Base-by-base conservation (phyloP, 176 grass and related monocot species). In the Oryza glumipatula region DNA sequence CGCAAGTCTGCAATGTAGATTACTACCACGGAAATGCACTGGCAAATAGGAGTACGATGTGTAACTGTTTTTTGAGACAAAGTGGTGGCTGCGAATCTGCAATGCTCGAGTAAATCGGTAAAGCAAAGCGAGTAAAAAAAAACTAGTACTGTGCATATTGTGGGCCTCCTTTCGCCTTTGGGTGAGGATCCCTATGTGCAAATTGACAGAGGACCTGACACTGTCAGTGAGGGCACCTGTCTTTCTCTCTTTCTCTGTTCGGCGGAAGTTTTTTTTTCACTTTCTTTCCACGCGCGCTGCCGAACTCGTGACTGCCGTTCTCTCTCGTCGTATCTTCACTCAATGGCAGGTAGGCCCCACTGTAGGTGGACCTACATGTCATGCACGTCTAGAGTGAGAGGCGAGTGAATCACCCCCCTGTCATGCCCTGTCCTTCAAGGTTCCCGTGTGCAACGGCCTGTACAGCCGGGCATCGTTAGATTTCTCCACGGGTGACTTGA, bases 261-360 rank as follows among this genome's bases (percentile, higher is more conserved):
- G 38, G 71, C 52, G 14, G 67, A 83, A 82, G 88, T 32, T 32
- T 86, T 89, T 84, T 49, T 65, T 82, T 73, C 44, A 24, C 68
- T 74, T 58, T 68, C 46, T 10, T 52, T 16, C 61, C 76, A 83
- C 76, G 60, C 81, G 81, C 76, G 46, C 6, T 32, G 67, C 39
- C 39, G 39, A 16, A 26, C 52, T 4, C 28, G 6, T 19, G 56
- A 3, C 46, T 67, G 7, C 11, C 45, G 7, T 32, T 26, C 30
- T 56, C 66, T 23, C 45, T 4, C 65, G 45, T 68, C 44, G 2
- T 41, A 7, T 1, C 12, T 8, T 3, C 0, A 0, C 2, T 3
- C 15, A 61, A 11, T 46, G 69, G 79, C 86, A 88, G 1, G 19
- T 4, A 0, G 46, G 76, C 4, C 75, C 23, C 28, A 0, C 0